These are phyloP conservation scores for Wickerhamomyces sp. DNA, from an alignment of 1,139 yeast species.

Conservation along the genomic window DNA sequence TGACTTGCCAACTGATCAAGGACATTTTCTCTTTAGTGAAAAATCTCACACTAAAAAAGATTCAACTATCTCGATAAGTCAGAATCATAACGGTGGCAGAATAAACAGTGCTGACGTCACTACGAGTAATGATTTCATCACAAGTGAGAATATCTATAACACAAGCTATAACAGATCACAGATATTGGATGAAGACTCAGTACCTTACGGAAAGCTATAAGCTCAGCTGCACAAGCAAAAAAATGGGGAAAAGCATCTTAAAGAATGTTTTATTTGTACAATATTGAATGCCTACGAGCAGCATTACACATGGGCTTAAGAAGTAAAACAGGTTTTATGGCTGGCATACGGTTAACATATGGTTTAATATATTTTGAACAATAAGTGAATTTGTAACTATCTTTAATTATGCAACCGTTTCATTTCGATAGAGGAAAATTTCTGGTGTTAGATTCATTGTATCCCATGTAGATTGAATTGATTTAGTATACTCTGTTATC, in stretches of 20 bases:
- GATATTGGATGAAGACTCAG: slow-evolving; percentile 4
- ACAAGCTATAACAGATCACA: slow-evolving; percentile 1
- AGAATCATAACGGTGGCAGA: slow-evolving; percentile 5
- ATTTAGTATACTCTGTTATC: not conserved
- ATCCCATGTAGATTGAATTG: slow-evolving; percentile 9
- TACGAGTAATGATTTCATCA: slow-evolving; percentile 20
- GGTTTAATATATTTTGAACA: no score
- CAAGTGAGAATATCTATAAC: slow-evolving; percentile 2
- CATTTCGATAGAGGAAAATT: not conserved
- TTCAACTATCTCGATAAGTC: not conserved
- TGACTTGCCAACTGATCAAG: not conserved
- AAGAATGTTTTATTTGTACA: not conserved
- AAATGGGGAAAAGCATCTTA: not conserved
- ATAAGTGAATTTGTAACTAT: no score
- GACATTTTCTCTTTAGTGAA: slow-evolving; percentile 3
- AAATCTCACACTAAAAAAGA: slow-evolving; percentile 8
- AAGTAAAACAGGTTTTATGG: no score
- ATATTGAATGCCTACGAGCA: not conserved
- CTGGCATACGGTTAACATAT: no score
- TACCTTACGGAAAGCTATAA: not conserved
- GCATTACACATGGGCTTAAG: no score
- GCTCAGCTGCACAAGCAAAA: not conserved
- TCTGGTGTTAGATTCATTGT: slow-evolving; percentile 1
- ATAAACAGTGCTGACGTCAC: slow-evolving; percentile 9
- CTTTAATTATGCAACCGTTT: not conserved